phyloP scores from a whole-genome alignment of 352 stramenopile genomes.

The Phytopythium delawarense region DNA sequence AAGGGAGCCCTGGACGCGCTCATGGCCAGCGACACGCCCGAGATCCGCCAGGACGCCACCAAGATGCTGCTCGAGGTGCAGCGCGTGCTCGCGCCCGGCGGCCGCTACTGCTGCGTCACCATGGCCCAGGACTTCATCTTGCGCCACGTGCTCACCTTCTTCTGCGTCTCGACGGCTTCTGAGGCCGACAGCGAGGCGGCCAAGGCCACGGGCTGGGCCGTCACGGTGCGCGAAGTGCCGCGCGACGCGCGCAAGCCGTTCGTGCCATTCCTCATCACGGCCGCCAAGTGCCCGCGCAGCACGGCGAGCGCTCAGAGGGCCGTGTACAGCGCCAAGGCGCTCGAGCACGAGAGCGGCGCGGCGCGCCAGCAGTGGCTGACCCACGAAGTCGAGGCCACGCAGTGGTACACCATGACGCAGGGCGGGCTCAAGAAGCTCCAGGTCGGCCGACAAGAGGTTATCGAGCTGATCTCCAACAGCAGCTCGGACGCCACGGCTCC shows the following conservation, averaged over 20 bases:
- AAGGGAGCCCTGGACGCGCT: conserved; percentile 80
- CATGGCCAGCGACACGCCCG: conserved; percentile 44
- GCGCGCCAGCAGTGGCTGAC: conserved; percentile 43
- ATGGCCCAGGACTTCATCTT: conserved; percentile 82
- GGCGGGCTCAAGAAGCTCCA: conserved; percentile 39
- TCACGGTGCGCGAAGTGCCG: conserved; percentile 38
- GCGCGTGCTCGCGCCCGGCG: conserved; percentile 48
- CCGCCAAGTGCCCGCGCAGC: conserved; percentile 27
- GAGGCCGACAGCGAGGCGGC: conserved; percentile 1
- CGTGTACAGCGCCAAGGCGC: conserved; percentile 40
- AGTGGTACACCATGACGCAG: conserved; percentile 62
- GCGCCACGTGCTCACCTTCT: conserved; percentile 47
- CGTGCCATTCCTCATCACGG: conserved; percentile 43
- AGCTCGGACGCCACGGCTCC: conserved; percentile 11
- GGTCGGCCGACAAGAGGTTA: conserved; percentile 43
- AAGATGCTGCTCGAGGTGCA: conserved; percentile 69
- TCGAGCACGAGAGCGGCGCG: conserved; percentile 21
- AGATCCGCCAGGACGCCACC: conserved; percentile 35
- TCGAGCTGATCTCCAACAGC: conserved; percentile 54
- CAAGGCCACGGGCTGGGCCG: conserved; percentile 17
- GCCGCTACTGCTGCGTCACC: conserved; percentile 73
- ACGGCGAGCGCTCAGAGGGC: conserved; percentile 17
- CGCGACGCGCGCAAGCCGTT: conserved; percentile 42
- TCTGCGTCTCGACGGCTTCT: conserved; percentile 14
- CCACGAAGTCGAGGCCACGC: conserved; percentile 50